Conservation (phyloP, 1,284 basidiomycete genomes). For the Ganoderma meredithae region DNA sequence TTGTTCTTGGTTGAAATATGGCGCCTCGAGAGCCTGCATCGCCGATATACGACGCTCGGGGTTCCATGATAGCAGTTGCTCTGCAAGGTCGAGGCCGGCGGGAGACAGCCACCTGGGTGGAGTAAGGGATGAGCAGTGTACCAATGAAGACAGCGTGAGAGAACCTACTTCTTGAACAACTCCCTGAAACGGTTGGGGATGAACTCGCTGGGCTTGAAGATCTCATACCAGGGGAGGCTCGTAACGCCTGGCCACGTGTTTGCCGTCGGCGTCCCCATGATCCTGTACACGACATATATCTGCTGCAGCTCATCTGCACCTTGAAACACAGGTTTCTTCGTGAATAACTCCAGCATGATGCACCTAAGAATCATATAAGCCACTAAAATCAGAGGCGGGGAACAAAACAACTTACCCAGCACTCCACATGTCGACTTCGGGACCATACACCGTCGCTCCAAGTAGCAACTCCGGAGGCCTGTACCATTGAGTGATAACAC, state of each 20-base stretch:
- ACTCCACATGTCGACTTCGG: conserved; percentile 99
- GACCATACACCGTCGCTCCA: conserved; percentile 96
- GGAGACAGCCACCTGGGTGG: conserved; percentile 80
- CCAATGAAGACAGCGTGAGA: background rate
- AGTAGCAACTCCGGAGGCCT: conserved; percentile 95
- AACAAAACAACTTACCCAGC: conserved; percentile 76
- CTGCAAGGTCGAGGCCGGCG: conserved; percentile 86
- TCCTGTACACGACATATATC: conserved; percentile 89
- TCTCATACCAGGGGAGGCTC: conserved; percentile 96
- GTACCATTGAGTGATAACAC: conserved; percentile 99
- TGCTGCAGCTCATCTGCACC: conserved; percentile 98
- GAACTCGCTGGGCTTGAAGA: conserved; percentile 88
- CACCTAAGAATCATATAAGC: conserved; percentile 61
- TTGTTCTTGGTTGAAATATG: conserved; percentile 86
- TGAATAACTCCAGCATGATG: conserved; percentile 98
- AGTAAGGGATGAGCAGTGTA: conserved; percentile 11
- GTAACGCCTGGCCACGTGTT: conserved; percentile 85
- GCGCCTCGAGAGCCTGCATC: conserved; percentile 77
- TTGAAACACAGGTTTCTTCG: conserved; percentile 94
- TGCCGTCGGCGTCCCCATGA: conserved; percentile 90
- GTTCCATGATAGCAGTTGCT: conserved; percentile 85
- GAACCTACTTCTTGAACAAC: conserved; percentile 78
- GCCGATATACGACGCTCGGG: conserved; percentile 84
- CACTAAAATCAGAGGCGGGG: background rate
- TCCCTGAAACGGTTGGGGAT: conserved; percentile 80